Conservation (phyloP, 2,329 filamentous ascomycete species). For the Hypomyces rosellus region DNA sequence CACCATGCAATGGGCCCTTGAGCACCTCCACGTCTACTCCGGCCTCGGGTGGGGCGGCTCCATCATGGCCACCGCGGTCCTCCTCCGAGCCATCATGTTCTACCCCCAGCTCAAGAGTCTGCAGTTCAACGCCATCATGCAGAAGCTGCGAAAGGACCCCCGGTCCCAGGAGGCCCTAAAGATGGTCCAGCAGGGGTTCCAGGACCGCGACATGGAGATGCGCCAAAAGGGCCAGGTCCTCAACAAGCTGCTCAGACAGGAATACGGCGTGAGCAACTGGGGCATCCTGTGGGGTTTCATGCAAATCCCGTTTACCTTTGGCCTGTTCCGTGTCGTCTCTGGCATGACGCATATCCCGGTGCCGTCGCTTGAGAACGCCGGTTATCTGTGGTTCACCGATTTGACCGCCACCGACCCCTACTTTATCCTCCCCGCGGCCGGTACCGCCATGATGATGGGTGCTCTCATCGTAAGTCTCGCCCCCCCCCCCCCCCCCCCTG, state of each 20-base stretch:
- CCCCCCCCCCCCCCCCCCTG: neutral
- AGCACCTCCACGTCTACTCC: slow-evolving; percentile 71
- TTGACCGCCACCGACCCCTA: slow-evolving; percentile 71
- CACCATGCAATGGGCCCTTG: slow-evolving; percentile 67
- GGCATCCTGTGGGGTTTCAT: slow-evolving; percentile 33
- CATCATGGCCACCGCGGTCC: slow-evolving; percentile 58
- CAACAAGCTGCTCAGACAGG: slow-evolving; percentile 29
- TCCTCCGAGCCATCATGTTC: slow-evolving; percentile 59
- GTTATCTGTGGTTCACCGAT: slow-evolving; percentile 72
- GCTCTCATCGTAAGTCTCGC: slow-evolving; percentile 44
- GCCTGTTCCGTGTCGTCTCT: slow-evolving; percentile 70
- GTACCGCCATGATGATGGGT: slow-evolving; percentile 49
- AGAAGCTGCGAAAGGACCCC: slow-evolving; percentile 48
- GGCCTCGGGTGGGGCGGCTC: slow-evolving; percentile 79
- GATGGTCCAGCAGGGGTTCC: slow-evolving; percentile 41
- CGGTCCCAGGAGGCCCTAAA: slow-evolving; percentile 43
- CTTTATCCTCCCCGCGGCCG: slow-evolving; percentile 63
- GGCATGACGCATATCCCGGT: slow-evolving; percentile 75
- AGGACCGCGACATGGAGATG: slow-evolving; percentile 38
- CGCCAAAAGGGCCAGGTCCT: slow-evolving; percentile 29
- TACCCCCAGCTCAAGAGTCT: slow-evolving; percentile 45
- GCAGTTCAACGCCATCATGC: slow-evolving; percentile 47
- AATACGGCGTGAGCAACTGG: slow-evolving; percentile 28
- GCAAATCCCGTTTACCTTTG: slow-evolving; percentile 65
- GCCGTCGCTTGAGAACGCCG: slow-evolving; percentile 65